Conservation (phyloP, 2,329 filamentous ascomycete genomes). For the Dendryphion nanum region DNA sequence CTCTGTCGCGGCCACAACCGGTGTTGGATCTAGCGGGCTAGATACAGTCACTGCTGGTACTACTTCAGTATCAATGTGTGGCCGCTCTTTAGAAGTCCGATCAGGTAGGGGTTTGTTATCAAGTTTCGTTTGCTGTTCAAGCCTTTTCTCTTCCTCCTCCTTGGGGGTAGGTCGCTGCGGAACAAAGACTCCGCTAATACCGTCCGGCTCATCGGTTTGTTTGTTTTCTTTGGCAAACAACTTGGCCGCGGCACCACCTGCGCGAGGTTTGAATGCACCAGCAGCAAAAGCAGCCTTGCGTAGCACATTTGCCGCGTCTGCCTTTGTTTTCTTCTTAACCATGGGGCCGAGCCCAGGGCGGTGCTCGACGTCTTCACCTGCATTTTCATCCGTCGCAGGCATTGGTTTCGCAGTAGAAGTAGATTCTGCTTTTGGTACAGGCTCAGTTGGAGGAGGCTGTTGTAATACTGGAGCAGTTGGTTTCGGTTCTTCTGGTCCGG, state of each 20-base stretch:
- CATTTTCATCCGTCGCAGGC: slow-evolving; percentile 44
- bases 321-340: slow-evolving; percentile 77
- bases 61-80: slow-evolving; percentile 29
- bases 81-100: slow-evolving; percentile 26
- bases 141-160: slow-evolving; percentile 26
- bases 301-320: slow-evolving; percentile 72
- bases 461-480: background rate
- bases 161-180: slow-evolving; percentile 50
- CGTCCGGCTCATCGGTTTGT: slow-evolving; percentile 71
- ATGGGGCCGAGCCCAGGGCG: slow-evolving; percentile 86
- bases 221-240: slow-evolving; percentile 61
- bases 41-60: slow-evolving; percentile 37
- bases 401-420: slow-evolving; percentile 2
- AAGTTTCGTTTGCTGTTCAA: slow-evolving; percentile 16
- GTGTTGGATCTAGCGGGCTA: slow-evolving; percentile 23
- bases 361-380: slow-evolving; percentile 53
- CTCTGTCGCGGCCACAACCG: slow-evolving; percentile 16
- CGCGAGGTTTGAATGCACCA: slow-evolving; percentile 76
- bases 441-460: slow-evolving; percentile 7
- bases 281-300: slow-evolving; percentile 73
- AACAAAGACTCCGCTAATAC: slow-evolving; percentile 84
- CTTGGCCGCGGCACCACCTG: slow-evolving; percentile 81
- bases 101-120: slow-evolving; percentile 20
- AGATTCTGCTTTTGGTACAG: slow-evolving; percentile 2
- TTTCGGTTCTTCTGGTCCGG: slow-evolving; percentile 16